Evolutionary conservation across 257 asterid species (phyloP).

Genomic region (Fraxinus pennsylvanica): DNA sequence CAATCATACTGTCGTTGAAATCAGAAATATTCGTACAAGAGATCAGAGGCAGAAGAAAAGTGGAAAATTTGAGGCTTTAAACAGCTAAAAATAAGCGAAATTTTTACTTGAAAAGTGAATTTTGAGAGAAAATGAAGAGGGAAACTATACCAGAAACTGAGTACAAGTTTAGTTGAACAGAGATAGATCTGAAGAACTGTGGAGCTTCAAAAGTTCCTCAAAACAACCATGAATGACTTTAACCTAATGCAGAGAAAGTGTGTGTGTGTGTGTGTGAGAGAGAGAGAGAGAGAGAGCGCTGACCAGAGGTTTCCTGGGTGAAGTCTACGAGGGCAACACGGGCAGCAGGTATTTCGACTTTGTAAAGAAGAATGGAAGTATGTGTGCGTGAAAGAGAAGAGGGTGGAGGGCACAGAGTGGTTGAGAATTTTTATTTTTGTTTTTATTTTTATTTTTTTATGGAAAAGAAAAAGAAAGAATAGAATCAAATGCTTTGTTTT

Average conservation of each 20-base stretch:
- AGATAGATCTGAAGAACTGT: neutral
- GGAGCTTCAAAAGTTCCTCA: constrained; percentile 17
- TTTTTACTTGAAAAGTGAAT: neutral
- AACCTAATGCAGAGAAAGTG: constrained; percentile 7
- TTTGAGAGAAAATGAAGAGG: neutral
- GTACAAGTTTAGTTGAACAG: neutral
- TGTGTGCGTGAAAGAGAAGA: too few relatives aligned
- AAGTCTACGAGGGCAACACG: too few relatives aligned
- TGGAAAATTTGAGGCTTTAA: neutral
- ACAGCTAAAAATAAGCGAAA: neutral
- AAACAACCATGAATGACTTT: constrained; percentile 19
- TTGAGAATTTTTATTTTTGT: too few relatives aligned
- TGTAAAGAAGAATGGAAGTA: too few relatives aligned
- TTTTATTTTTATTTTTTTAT: too few relatives aligned
- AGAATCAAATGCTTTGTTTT: constrained; percentile 49
- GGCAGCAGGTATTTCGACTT: too few relatives aligned
- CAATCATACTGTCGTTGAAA: neutral
- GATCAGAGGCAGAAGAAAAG: neutral
- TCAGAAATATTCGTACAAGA: neutral
- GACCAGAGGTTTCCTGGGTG: too few relatives aligned
- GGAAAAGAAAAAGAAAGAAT: constrained; percentile 15
- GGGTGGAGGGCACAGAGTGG: too few relatives aligned
- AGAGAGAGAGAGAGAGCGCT: too few relatives aligned
- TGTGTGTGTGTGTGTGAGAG: too few relatives aligned
- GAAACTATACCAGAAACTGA: neutral